These are phyloP conservation scores for Apophysomyces sp. DNA, from an alignment of 371 early-diverging fungal species.

Conservation along the genomic window DNA sequence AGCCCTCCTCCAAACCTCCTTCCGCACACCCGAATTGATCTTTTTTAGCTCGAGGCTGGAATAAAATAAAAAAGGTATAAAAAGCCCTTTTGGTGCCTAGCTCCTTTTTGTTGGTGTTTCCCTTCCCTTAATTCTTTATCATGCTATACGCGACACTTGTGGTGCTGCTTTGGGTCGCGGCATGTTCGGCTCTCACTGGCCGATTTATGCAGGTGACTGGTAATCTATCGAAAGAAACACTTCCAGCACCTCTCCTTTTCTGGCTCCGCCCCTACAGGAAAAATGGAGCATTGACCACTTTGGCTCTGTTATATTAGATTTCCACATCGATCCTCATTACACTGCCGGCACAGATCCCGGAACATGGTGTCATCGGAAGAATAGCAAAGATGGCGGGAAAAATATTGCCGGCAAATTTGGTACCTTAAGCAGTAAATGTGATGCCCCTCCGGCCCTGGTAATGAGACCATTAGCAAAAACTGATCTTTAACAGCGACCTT, in stretches of 20 bases:
- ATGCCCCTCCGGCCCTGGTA: conserved; percentile 20
- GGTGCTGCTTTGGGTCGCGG: neutral
- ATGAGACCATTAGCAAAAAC: neutral
- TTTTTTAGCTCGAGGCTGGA: too few relatives aligned
- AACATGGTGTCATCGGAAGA: conserved; percentile 4
- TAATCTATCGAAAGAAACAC: neutral
- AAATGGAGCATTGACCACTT: neutral
- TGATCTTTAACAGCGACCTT: neutral
- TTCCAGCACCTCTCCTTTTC: neutral
- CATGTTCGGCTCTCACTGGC: conserved; percentile 12
- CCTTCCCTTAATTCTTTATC: neutral
- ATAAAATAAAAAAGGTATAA: too few relatives aligned
- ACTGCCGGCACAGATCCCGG: neutral
- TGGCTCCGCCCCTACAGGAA: neutral
- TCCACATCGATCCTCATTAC: conserved; percentile 14
- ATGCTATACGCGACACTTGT: neutral
- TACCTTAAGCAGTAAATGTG: conserved; percentile 21
- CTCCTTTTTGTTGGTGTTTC: conserved; percentile 1
- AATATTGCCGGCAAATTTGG: conserved; percentile 17
- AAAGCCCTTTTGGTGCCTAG: too few relatives aligned
- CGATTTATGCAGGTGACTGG: conserved; percentile 26
- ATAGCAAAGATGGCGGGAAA: neutral
- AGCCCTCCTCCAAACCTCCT: too few relatives aligned
- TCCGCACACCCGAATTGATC: too few relatives aligned
- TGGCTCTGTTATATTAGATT: conserved; percentile 4